phyloP scores from a whole-genome alignment of 306 rosid genomes.

The Delonix regia region DNA sequence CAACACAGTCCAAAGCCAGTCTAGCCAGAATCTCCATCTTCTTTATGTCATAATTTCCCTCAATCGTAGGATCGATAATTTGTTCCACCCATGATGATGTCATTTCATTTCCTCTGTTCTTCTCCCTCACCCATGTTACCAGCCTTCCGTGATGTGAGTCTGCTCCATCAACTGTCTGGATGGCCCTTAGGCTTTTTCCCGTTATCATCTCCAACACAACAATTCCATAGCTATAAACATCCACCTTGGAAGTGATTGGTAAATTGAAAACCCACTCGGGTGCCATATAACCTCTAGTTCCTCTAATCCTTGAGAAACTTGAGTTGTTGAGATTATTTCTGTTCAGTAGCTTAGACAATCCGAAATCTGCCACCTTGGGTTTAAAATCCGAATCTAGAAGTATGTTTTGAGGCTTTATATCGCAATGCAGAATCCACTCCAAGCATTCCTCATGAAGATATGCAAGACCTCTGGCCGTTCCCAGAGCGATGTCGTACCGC shows the following conservation, averaged over 20 bases:
- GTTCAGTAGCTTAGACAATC: background rate
- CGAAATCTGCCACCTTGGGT: background rate
- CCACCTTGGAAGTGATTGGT: conserved; percentile 54
- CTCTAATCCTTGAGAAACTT: conserved; percentile 51
- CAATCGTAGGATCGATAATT: conserved; percentile 36
- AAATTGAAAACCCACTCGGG: conserved; percentile 51
- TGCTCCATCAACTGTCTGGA: background rate
- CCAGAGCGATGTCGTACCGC: background rate
- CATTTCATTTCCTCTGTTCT: background rate
- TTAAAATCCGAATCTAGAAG: background rate
- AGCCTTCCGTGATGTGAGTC: conserved; percentile 37
- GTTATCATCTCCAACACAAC: conserved; percentile 47
- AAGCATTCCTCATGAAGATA: background rate
- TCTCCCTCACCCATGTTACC: conserved; percentile 45
- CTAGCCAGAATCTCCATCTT: conserved; percentile 28
- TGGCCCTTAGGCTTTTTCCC: conserved; percentile 23
- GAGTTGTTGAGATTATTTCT: conserved; percentile 31
- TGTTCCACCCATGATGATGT: conserved; percentile 13
- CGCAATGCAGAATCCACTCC: background rate
- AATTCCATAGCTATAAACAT: conserved; percentile 52
- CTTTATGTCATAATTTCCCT: background rate
- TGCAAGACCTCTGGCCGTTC: background rate
- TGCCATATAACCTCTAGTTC: conserved; percentile 59
- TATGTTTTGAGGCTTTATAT: background rate
- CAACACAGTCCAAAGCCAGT: conserved; percentile 41